Conservation (phyloP, 371 early-diverging fungal species). For the Syncephalastrum contaminatum region DNA sequence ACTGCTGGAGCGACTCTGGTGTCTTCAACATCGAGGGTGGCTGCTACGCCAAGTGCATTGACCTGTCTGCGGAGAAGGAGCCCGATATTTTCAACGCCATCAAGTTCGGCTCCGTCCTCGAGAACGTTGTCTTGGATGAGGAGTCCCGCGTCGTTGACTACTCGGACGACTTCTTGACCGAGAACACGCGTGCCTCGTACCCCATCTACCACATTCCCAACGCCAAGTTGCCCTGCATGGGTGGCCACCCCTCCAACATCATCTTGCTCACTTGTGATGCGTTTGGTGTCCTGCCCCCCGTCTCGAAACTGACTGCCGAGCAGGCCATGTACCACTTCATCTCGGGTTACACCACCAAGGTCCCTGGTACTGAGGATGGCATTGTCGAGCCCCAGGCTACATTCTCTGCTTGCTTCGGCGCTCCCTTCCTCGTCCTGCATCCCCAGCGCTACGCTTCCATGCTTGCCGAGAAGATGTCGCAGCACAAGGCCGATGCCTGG, state of each 20-base stretch:
- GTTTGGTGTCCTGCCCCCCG: slow-evolving; percentile 94
- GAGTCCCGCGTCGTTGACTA: slow-evolving; percentile 86
- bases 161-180: slow-evolving; percentile 74
- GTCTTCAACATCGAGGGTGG: slow-evolving; percentile 98
- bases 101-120: slow-evolving; percentile 85
- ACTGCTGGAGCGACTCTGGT: slow-evolving; percentile 94
- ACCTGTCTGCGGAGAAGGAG: slow-evolving; percentile 90
- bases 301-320: slow-evolving; percentile 81
- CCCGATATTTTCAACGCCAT: slow-evolving; percentile 96
- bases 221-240: slow-evolving; percentile 91
- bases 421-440: slow-evolving; percentile 95
- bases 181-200: slow-evolving; percentile 96
- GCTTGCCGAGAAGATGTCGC: slow-evolving; percentile 89
- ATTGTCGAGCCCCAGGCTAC: slow-evolving; percentile 89
- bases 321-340: slow-evolving; percentile 98
- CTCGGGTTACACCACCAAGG: slow-evolving; percentile 85
- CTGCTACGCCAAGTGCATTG: slow-evolving; percentile 96
- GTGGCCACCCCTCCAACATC: slow-evolving; percentile 92
- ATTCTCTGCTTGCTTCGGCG: slow-evolving; percentile 94
- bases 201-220: slow-evolving; percentile 95
- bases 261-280: slow-evolving; percentile 96
- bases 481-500: slow-evolving; percentile 90
- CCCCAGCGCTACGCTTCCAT: slow-evolving; percentile 94
- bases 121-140: slow-evolving; percentile 87
- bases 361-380: slow-evolving; percentile 95